Base-by-base conservation (phyloP, 2,329 filamentous ascomycete genomes). In the Penicillium sp. region DNA sequence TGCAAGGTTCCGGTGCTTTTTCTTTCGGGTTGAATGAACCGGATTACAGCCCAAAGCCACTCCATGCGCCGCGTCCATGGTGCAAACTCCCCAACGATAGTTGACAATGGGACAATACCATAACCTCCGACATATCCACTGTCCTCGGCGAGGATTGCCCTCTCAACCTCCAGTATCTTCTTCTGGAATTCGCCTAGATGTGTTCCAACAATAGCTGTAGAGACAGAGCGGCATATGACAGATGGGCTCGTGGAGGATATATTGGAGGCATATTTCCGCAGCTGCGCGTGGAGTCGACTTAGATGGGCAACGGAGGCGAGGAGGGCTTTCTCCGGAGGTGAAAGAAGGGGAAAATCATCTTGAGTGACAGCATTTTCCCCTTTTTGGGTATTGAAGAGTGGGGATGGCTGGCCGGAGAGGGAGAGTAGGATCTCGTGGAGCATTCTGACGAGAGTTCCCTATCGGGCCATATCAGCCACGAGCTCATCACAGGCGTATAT, bases 371-470 rank as follows among this genome's bases (percentile, higher is more conserved):
- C 72, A 67, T 74, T 69, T 77, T 72, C 62, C 77, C 79, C 67
- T 66, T 79, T 74, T 66, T 75, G 69, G 66, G 75, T 62, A 72
- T 84, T 83, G 78, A 97, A 89, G 71, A 97, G 85, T 64, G 92
- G 89, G 62, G 93, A 97, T 62, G 90, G 89, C 77, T 97, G 90
- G 65, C 94, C 93, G 68, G 92, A 95, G 76, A 97, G 87, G 74
- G 92, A 93, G 76, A 99, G 88, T 76, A 97, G 86, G 79, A 99
- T 91, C 82, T 99, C 94, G 84, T 97, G 94, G 74, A 99, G 89
- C 94, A 99, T 99, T 65, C 68, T 76, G 71, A 57, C 53, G 61
- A 57, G 26, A 52, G 38, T 45, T 56, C 48, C 39, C 53, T 56
- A 46, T 56, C 11, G 34, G 20, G 8, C 32, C 32, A 35, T 39